Evolutionary conservation across 2,329 filamentous ascomycete genomes (phyloP), one percentile per base, ranked within the genome.

Genomic region (Fusarium temperatum): DNA sequence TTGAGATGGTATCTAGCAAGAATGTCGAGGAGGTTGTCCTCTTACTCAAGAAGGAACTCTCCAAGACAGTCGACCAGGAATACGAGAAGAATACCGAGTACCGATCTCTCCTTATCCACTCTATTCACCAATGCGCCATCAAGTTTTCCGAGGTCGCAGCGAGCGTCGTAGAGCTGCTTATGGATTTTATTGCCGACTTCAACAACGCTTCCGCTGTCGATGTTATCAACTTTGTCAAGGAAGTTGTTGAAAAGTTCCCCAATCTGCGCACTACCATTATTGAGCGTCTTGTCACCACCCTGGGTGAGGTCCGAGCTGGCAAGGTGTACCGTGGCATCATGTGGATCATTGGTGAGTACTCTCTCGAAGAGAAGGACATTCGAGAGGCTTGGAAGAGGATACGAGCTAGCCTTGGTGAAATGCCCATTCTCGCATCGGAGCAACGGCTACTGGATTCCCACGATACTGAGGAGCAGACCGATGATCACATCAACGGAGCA

Each of bases 161-260:
- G 51, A 98, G 94, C 80, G 96, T 99, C 22, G 96, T 99, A 62
- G 96, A 96, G 75, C 89, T 98, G 50, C 89, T 99, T 61, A 99
- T 99, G 96, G 96, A 99, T 83, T 98, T 98, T 81, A 98, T 99
- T 79, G 94, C 94, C 58, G 96, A 99, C 82, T 98, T 98, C 82
- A 98, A 97, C 87, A 98, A 97, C 80, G 93, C 94, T 50, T 98
- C 96, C 4, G 96, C 96, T 3, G 94, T 99, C 36, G 96, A 99
- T 83, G 96, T 99, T 61, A 98, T 99, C 80, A 95, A 94, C 63
- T 99, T 99, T 80, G 95, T 99, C 73, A 99, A 99, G 85, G 96
- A 99, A 82, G 96, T 99, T 8, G 96, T 98, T 12, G 96, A 99
- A 85, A 98, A 97, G 80, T 99, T 98, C 86, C 96, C 96, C 13